Conservation (phyloP, 345 rosid species). For the Psidium guajava region DNA sequence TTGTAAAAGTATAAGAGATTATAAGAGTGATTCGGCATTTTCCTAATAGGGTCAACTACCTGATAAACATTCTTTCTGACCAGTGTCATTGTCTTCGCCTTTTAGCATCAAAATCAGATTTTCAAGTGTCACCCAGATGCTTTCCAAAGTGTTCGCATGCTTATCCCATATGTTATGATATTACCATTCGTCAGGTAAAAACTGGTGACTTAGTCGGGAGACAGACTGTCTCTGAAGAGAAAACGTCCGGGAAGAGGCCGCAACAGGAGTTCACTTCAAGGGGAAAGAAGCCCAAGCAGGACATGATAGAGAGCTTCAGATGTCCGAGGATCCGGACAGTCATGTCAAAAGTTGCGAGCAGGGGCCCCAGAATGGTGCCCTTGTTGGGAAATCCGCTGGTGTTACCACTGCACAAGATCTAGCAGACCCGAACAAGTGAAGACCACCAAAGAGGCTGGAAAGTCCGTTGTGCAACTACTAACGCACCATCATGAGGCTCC, state of each 20-base stretch:
- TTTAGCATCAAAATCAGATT: background rate
- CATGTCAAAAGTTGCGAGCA: background rate
- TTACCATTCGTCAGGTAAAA: constrained; percentile 21
- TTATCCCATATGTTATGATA: background rate
- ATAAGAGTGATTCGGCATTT: background rate
- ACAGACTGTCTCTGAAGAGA: constrained; percentile 6
- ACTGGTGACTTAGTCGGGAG: constrained; percentile 12
- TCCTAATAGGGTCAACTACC: background rate
- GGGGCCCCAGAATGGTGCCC: background rate
- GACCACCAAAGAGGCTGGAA: background rate
- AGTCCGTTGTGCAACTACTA: background rate
- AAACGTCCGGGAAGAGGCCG: constrained; percentile 2
- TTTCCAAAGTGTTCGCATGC: background rate
- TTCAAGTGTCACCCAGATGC: background rate
- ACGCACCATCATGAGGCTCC: background rate
- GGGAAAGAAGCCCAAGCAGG: constrained; percentile 6
- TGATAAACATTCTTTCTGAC: background rate
- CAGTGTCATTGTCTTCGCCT: background rate
- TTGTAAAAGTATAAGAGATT: background rate
- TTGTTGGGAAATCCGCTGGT: background rate
- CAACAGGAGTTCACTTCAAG: background rate
- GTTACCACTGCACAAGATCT: background rate
- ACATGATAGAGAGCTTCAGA: constrained; percentile 3
- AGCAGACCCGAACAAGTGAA: background rate
- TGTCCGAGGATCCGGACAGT: constrained; percentile 7